Percentiles rank a stretch among this genome's conserved stretches.
Evolutionary conservation across 306 rosid species (phyloP).

Genomic region (Vicia faba): DNA sequence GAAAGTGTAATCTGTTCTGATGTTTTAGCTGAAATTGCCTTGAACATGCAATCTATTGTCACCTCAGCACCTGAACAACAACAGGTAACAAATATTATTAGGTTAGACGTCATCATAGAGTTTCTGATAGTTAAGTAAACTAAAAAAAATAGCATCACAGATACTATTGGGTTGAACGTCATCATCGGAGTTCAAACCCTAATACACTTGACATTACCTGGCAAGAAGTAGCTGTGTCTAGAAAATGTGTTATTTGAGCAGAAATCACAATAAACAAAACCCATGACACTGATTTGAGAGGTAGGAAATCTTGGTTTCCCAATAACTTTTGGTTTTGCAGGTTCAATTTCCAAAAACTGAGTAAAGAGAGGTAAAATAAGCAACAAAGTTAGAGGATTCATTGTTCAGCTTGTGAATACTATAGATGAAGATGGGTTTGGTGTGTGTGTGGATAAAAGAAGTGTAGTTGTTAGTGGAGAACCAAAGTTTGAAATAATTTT

Average conservation of each 20-base stretch:
- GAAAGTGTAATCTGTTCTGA: constrained; percentile 77
- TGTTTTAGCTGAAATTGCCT: constrained; percentile 66
- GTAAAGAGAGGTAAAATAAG: constrained; percentile 53
- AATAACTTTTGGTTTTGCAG: constrained; percentile 47
- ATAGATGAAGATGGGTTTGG: constrained; percentile 39
- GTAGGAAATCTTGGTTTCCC: constrained; percentile 39
- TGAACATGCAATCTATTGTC: constrained; percentile 72
- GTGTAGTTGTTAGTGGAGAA: constrained; percentile 48
- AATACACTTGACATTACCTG: constrained; percentile 43
- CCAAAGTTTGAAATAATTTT: constrained; percentile 46
- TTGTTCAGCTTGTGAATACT: constrained; percentile 39
- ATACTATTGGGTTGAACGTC: too few species aligned
- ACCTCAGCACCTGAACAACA: constrained; percentile 80
- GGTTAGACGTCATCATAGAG: too few species aligned
- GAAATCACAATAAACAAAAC: constrained; percentile 90
- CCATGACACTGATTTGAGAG: constrained; percentile 90
- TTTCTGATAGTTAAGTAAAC: too few species aligned
- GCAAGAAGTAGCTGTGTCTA: constrained; percentile 78
- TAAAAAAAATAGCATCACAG: too few species aligned
- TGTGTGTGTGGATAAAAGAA: constrained; percentile 57
- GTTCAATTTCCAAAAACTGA: constrained; percentile 54
- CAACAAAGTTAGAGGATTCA: constrained; percentile 54
- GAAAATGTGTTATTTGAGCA: constrained; percentile 94
- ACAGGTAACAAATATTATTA: too few species aligned
- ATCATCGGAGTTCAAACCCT: too few species aligned